Conservation (phyloP, 306 rosid species). For the Ormosia emarginata region DNA sequence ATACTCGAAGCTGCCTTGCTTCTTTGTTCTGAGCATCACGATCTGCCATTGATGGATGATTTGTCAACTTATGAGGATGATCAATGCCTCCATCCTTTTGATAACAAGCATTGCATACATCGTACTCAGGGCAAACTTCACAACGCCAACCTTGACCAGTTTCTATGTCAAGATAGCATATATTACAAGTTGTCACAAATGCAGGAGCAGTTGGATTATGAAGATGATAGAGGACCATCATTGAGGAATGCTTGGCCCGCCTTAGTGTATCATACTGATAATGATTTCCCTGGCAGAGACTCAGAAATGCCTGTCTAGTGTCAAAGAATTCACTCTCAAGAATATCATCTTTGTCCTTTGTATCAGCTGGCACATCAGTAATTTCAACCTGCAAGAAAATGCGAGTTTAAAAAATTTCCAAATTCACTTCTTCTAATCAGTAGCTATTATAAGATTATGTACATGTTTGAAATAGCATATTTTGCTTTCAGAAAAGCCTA, state of each 20-base stretch:
- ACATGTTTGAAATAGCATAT: neutral
- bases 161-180: constrained; percentile 85
- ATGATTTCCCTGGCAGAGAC: constrained; percentile 99
- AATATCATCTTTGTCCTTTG: constrained; percentile 93
- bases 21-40: constrained; percentile 98
- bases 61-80: constrained; percentile 93
- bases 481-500: neutral
- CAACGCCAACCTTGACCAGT: constrained; percentile 99
- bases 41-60: constrained; percentile 89
- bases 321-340: constrained; percentile 99
- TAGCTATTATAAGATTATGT: neutral
- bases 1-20: constrained; percentile 85
- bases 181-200: constrained; percentile 72
- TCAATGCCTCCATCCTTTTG: constrained; percentile 81
- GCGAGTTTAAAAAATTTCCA: neutral
- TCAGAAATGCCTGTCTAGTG: constrained; percentile 97
- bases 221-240: constrained; percentile 99
- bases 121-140: constrained; percentile 94
- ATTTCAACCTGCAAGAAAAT: constrained; percentile 62
- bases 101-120: constrained; percentile 89
- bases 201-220: constrained; percentile 99
- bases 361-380: constrained; percentile 66
- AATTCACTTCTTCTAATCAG: neutral
- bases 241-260: constrained; percentile 98
- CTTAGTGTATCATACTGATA: constrained; percentile 96